A percentile compares a stretch with the other conserved stretches of the same genome.
Conservation (phyloP, 306 rosid genomes). For the Cicer pinnatifidum region DNA sequence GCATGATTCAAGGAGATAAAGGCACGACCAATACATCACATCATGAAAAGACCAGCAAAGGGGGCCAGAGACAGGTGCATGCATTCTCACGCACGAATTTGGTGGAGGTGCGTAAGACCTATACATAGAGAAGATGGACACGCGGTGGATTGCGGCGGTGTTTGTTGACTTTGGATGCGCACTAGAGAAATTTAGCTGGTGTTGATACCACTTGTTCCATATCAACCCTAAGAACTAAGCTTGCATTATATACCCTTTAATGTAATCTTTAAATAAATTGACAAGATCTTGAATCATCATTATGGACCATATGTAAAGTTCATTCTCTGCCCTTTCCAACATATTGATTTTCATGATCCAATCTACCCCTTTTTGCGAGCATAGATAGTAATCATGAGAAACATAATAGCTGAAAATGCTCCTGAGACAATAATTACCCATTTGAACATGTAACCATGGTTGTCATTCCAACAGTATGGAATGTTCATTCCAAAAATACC, state of each 20-base stretch:
- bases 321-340: constrained; percentile 33
- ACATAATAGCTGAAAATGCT: constrained; percentile 45
- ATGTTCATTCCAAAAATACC: constrained; percentile 89
- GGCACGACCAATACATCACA: too few species aligned
- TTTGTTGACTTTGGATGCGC: too few species aligned
- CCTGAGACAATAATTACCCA: constrained; percentile 73
- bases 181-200: too few species aligned
- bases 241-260: neutral
- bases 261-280: constrained; percentile 18
- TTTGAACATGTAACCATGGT: constrained; percentile 69
- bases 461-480: constrained; percentile 70
- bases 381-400: constrained; percentile 51
- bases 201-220: neutral
- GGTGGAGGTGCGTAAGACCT: too few species aligned
- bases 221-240: neutral
- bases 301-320: neutral
- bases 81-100: too few species aligned
- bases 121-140: too few species aligned
- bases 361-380: constrained; percentile 81
- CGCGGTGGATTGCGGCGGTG: too few species aligned
- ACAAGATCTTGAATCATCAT: constrained; percentile 27
- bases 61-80: too few species aligned
- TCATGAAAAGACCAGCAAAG: too few species aligned
- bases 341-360: constrained; percentile 60
- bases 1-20: too few species aligned